These are phyloP conservation scores for Wilcoxina mikolae DNA, from an alignment of 495 filamentous ascomycete genomes.

Conservation along the genomic window DNA sequence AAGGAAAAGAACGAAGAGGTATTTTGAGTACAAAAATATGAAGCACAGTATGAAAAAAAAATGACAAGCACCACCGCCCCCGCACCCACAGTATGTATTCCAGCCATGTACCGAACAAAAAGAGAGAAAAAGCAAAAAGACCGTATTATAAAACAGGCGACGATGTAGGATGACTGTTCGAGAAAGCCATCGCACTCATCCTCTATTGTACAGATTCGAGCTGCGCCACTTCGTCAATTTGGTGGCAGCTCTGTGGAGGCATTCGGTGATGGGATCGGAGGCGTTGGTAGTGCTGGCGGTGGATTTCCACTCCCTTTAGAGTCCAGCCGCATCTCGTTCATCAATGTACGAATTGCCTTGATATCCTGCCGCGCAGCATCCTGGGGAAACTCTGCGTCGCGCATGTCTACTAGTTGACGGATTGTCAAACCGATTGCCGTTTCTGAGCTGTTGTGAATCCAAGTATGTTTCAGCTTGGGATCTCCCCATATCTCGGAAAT, in stretches of 20 bases:
- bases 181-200: no score
- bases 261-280: not conserved
- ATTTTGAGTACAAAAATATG: no score
- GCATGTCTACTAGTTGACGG: constrained; percentile 25
- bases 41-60: no score
- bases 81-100: no score
- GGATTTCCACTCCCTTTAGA: constrained; percentile 20
- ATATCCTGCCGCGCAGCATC: constrained; percentile 22
- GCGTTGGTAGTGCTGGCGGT: not conserved
- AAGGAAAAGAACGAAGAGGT: no score
- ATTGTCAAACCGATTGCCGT: constrained; percentile 28
- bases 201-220: not conserved
- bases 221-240: not conserved
- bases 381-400: constrained; percentile 22
- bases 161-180: no score
- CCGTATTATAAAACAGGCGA: not conserved
- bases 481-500: constrained; percentile 51
- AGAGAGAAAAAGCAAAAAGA: constrained; percentile 6
- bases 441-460: constrained; percentile 24
- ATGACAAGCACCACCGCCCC: no score
- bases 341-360: constrained; percentile 24
- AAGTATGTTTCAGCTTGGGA: constrained; percentile 24
- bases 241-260: not conserved
- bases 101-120: not conserved
- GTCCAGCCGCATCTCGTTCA: constrained; percentile 24